A percentile compares a stretch with the other conserved stretches of the same genome.
These are phyloP conservation scores for Closterium sp. DNA, from an alignment of 139 green algal genomes.

Conservation along the genomic window DNA sequence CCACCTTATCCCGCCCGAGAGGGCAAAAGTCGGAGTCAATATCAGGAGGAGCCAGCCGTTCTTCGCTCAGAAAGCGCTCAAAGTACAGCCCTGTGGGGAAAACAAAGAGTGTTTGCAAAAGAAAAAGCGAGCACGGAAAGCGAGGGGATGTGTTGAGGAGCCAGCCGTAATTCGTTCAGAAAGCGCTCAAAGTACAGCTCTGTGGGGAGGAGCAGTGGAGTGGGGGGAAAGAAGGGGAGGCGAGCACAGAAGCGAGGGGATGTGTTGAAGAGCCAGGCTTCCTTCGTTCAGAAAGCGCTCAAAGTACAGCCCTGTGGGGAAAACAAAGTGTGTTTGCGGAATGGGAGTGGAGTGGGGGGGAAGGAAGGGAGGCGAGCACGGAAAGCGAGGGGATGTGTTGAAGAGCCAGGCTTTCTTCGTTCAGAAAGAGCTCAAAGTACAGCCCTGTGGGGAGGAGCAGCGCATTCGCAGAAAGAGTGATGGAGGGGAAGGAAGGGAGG, in stretches of 20 bases:
- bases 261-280: background rate
- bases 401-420: slow-evolving; percentile 7
- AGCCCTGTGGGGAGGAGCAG: background rate
- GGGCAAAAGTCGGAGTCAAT: slow-evolving; percentile 43
- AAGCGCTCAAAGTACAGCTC: slow-evolving; percentile 33
- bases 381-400: too few relatives aligned
- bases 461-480: too few relatives aligned
- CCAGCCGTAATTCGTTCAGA: slow-evolving; percentile 8
- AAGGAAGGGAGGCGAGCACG: background rate
- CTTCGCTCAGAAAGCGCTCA: slow-evolving; percentile 38
- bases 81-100: slow-evolving; percentile 18
- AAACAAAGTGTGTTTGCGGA: too few relatives aligned
- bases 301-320: slow-evolving; percentile 19
- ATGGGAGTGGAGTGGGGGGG: too few relatives aligned
- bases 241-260: too few relatives aligned
- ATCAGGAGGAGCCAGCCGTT: background rate
- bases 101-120: background rate
- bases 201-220: too few relatives aligned
- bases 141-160: background rate
- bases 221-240: too few relatives aligned
- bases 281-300: slow-evolving; percentile 41
- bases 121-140: too few relatives aligned
- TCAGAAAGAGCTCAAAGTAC: slow-evolving; percentile 28
- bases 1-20: slow-evolving; percentile 26
- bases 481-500: background rate